Evolutionary conservation across 441 rosid genomes (phyloP), one percentile per base, ranked within the genome.

Genomic region (Capsella rubella): DNA sequence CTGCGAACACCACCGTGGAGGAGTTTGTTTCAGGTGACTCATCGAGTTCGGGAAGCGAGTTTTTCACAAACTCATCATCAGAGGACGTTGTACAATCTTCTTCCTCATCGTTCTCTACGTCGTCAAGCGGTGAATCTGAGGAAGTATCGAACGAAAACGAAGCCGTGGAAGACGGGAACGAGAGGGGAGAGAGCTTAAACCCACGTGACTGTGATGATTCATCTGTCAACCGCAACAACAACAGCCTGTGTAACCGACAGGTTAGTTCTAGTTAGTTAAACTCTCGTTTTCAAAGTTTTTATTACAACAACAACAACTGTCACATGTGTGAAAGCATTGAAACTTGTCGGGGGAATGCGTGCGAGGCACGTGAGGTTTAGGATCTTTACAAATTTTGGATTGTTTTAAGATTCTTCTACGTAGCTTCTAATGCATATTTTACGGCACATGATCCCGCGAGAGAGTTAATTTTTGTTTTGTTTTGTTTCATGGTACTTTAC

Each of bases 1-100:
- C 40, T 5, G 15, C 14, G 31, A 31, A 51, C 39, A 58, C 27
- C 10, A 16, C 64, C 4, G 31, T 9, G 25, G 65, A 40, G 0
- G 59, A 54, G 18, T 40, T 39, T 29, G 50, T 49, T 54, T 55
- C 65, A 57, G 77, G 73, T 7, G 73, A 77, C 0, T 72, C 77
- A 1, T 77, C 80, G 5, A 77, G 80, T 54, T 69, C 35, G 81
- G 81, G 65, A 16, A 85, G 79, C 64, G 92, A 79, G 73, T 82
- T 63, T 50, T 74, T 84, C 60, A 60, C 77, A 61, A 72, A 72
- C 60, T 77, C 70, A 21, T 60, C 78, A 1, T 29, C 53, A 47
- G 77, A 72, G 27, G 37, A 34, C 9, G 37, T 60, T 51, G 64
- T 71, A 27, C 80, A 71, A 37, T 77, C 80, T 0, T 64, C 76